These are phyloP conservation scores for Podospora sp. DNA, from an alignment of 495 filamentous ascomycete species.

Conservation along the genomic window DNA sequence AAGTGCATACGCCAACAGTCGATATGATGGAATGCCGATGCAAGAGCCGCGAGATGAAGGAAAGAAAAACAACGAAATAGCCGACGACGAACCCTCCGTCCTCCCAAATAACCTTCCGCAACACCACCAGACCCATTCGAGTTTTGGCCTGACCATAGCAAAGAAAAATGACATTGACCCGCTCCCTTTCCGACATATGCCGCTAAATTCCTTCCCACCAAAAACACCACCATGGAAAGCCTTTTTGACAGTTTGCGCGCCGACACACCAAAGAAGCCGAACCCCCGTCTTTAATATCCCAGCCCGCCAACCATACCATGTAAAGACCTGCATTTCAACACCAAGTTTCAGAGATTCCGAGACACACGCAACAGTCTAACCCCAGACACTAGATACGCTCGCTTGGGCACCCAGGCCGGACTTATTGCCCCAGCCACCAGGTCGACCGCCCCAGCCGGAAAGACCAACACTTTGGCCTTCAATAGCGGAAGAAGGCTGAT, in stretches of 20 bases:
- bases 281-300: not conserved
- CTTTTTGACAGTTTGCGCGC: conserved; percentile 9
- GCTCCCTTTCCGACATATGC: not conserved
- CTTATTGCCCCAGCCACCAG: conserved; percentile 76
- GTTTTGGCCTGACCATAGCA: not conserved
- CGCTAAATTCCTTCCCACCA: not conserved
- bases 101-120: not conserved
- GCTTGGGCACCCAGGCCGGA: conserved; percentile 70
- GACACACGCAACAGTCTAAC: conserved; percentile 46
- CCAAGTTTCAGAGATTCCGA: not conserved
- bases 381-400: conserved; percentile 80
- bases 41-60: not conserved
- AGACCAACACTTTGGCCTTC: conserved; percentile 43
- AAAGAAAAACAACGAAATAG: not conserved
- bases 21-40: conserved; percentile 3
- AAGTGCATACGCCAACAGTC: not conserved
- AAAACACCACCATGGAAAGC: conserved; percentile 8
- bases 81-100: not conserved
- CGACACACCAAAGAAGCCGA: not conserved
- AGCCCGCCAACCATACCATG: conserved; percentile 10
- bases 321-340: conserved; percentile 4
- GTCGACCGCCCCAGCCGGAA: conserved; percentile 69
- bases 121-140: not conserved
- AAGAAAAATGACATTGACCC: not conserved
- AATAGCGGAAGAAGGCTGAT: conserved; percentile 40